Conservation (phyloP, 2,329 filamentous ascomycete species). For the Trichoderma brevicompactum region DNA sequence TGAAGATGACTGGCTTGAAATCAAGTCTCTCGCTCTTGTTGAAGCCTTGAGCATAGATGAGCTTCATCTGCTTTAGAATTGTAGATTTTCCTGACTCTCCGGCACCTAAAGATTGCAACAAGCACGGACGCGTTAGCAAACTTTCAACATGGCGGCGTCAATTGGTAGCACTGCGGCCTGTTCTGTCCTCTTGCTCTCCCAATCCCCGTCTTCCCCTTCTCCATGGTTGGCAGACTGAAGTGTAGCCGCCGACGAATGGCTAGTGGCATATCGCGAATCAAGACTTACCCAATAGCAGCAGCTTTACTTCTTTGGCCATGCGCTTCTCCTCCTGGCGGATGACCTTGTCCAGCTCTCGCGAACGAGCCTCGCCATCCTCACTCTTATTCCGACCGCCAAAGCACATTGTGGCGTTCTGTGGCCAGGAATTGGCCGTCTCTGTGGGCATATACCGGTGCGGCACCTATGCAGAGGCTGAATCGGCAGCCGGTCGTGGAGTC, state of each 20-base stretch:
- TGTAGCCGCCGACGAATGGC: not conserved
- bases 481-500: constrained; percentile 17
- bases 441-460: not conserved
- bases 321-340: constrained; percentile 88
- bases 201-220: not conserved
- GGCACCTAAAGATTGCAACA: constrained; percentile 69
- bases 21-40: constrained; percentile 82
- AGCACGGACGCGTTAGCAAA: constrained; percentile 3
- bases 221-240: too few relatives aligned
- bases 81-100: constrained; percentile 96
- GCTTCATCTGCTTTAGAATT: constrained; percentile 99
- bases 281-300: constrained; percentile 78
- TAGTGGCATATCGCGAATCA: not conserved
- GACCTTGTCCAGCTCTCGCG: constrained; percentile 81
- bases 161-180: constrained; percentile 70
- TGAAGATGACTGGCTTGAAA: constrained; percentile 73
- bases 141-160: constrained; percentile 70
- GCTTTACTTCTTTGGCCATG: constrained; percentile 86
- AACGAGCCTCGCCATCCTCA: constrained; percentile 57
- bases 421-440: constrained; percentile 8
- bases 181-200: constrained; percentile 48
- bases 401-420: constrained; percentile 56
- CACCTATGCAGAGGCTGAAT: not conserved
- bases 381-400: constrained; percentile 62
- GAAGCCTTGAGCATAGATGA: constrained; percentile 97